These are phyloP conservation scores for Hypocrella siamensis DNA, from an alignment of 2,329 filamentous ascomycete species.

Conservation along the genomic window DNA sequence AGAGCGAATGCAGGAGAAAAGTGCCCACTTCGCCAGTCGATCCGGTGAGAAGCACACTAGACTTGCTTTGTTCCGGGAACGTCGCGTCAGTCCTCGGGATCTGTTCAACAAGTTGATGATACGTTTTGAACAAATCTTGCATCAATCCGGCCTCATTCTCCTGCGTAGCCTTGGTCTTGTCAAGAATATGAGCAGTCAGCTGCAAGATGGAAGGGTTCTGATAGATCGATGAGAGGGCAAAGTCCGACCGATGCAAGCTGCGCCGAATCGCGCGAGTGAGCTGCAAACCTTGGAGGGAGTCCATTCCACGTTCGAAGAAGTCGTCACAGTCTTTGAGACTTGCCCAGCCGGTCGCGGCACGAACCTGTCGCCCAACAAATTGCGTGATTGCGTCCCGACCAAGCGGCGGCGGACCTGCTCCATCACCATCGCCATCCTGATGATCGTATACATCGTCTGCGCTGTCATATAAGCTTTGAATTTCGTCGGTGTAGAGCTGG, in stretches of 20 bases:
- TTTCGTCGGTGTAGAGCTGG: not conserved
- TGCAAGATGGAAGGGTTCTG: not conserved
- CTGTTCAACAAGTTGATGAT: too few species aligned
- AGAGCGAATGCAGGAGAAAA: not conserved
- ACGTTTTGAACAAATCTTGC: too few species aligned
- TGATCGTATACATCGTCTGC: too few species aligned
- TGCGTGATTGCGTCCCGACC: not conserved
- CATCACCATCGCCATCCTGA: not conserved
- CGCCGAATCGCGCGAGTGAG: not conserved
- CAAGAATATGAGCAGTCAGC: not conserved
- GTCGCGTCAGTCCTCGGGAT: too few species aligned
- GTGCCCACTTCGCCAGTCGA: not conserved
- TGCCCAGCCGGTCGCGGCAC: not conserved
- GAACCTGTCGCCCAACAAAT: not conserved
- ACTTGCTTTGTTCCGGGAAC: not conserved
- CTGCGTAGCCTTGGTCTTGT: not conserved
- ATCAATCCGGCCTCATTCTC: too few species aligned
- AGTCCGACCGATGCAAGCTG: not conserved
- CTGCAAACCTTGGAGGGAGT: not conserved
- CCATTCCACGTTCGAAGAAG: not conserved
- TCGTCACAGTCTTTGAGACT: not conserved
- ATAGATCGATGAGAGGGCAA: not conserved
- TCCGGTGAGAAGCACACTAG: not conserved
- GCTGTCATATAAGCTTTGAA: not conserved
- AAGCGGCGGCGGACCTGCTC: not conserved